phyloP scores from a whole-genome alignment of 805 yeast genomes.

The Candida pini region DNA sequence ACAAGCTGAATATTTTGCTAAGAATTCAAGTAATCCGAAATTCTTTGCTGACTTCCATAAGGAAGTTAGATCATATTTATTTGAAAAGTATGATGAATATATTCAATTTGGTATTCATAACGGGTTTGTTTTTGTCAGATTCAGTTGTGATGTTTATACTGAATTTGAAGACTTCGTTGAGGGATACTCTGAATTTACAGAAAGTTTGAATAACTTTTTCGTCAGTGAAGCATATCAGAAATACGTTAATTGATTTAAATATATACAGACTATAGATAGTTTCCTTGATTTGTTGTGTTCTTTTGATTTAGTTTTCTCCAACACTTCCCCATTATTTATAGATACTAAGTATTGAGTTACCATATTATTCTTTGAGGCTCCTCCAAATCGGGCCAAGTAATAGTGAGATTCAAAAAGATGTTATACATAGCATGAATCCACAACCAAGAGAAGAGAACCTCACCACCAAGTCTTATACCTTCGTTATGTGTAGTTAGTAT shows the following conservation, averaged over 20 bases:
- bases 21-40: constrained; percentile 1
- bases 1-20: constrained; percentile 2
- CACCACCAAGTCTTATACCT: constrained; percentile 39
- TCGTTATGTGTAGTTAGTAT: constrained; percentile 16
- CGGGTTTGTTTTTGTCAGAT: constrained; percentile 39
- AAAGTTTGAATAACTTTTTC: constrained; percentile 24
- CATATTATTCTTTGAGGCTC: constrained; percentile 79
- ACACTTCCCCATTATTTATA: background rate
- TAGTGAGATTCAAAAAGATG: constrained; percentile 57
- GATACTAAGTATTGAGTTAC: constrained; percentile 36
- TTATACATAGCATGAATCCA: constrained; percentile 48
- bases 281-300: no score
- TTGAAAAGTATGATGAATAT: constrained; percentile 36
- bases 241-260: no score
- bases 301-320: background rate
- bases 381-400: constrained; percentile 62
- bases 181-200: constrained; percentile 37
- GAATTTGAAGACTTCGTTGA: constrained; percentile 47
- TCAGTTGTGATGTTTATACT: constrained; percentile 57
- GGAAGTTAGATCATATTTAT: constrained; percentile 17
- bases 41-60: constrained; percentile 9
- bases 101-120: constrained; percentile 42
- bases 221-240: constrained; percentile 3
- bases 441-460: constrained; percentile 55
- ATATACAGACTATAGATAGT: no score